Percentiles rank a stretch among this genome's conserved stretches.
Conservation (phyloP, 768 basidiomycete species). For the Suillus hirtellus region DNA sequence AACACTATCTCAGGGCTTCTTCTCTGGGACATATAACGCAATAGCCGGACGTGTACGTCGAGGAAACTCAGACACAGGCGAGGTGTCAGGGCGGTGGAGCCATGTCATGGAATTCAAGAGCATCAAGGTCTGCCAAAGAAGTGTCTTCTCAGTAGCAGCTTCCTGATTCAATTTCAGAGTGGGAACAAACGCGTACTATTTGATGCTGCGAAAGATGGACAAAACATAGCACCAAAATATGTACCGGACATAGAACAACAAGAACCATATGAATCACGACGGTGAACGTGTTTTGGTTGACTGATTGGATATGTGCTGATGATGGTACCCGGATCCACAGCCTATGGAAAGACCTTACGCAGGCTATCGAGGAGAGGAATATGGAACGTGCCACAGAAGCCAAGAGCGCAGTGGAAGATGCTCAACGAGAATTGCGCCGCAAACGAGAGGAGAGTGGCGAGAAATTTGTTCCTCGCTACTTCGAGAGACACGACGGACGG, state of each 20-base stretch:
- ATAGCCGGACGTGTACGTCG: conserved; percentile 78
- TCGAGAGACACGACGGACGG: conserved; percentile 71
- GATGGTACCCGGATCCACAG: conserved; percentile 33
- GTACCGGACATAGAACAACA: conserved; percentile 87
- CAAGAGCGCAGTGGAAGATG: conserved; percentile 89
- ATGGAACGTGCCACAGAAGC: conserved; percentile 94
- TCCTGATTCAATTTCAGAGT: conserved; percentile 40
- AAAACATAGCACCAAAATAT: conserved; percentile 75
- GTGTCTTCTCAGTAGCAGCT: conserved; percentile 1
- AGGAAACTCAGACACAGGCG: conserved; percentile 68
- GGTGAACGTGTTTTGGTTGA: conserved; percentile 43
- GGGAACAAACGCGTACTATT: conserved; percentile 78
- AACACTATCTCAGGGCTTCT: conserved; percentile 70
- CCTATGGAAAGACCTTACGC: conserved; percentile 82
- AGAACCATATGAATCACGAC: conserved; percentile 85
- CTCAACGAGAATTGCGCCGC: conserved; percentile 80
- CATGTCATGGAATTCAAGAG: conserved; percentile 84
- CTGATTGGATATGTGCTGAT: conserved; percentile 1
- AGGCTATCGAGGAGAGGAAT: conserved; percentile 82
- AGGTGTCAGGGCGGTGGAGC: conserved; percentile 90
- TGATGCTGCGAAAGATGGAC: conserved; percentile 76
- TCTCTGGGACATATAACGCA: conserved; percentile 94
- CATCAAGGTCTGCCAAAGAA: conserved; percentile 48
- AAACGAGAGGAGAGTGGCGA: conserved; percentile 73
- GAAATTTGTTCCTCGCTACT: conserved; percentile 76